Base-by-base conservation (phyloP, 1,284 basidiomycete species). In the Cutaneotrichosporon cutaneum region DNA sequence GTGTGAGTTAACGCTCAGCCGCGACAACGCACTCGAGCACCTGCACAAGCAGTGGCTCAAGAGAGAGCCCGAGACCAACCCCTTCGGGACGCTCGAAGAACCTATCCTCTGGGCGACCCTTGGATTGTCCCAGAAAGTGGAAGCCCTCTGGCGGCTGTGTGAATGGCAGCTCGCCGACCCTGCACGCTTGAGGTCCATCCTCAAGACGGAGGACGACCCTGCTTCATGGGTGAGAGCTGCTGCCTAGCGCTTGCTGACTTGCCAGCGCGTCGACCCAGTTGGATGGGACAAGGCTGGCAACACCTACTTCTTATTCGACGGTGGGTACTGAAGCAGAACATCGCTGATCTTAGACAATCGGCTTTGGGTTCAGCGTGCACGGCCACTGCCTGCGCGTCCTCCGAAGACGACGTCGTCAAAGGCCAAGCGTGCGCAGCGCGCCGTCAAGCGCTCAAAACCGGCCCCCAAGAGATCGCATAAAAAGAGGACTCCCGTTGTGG, bases 141-240 rank as follows among this genome's bases (percentile, higher is more conserved):
- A 75, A 47, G 76, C 77, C 1, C 68, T 82, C 14, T 77, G 81
- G 71, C 74, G 80, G 51, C 71, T 82, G n/a, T 83, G 82, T 71
- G 83, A 85, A 66, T 84, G 83, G 83, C 83, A 84, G 67, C 71
- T 84, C 66, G 72, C 71, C 48, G 81, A 83, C 58, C 80, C 83
- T 0, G 80, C 82, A 18, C 72, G 82, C 5, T 84, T 84, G 64
- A 71, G 83, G 53, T 81, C 79, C 21, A 71, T 83, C 21, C 70
- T 83, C 39, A 80, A 79, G 63, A 75, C 73, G 10, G 82, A 84
- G 54, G 81, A 82, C 6, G 82, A 83, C 9, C 74, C 81, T 18
- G 73, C 77, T 0, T 75, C 76, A 47, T 83, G 83, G 82, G 81
- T 82, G 42, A 48, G 81, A 13, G 10, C 14, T 21, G 36, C 6